Percentiles rank a stretch among this genome's conserved stretches.
phyloP scores from a whole-genome alignment of 306 rosid genomes.

The Castanospermum australe region DNA sequence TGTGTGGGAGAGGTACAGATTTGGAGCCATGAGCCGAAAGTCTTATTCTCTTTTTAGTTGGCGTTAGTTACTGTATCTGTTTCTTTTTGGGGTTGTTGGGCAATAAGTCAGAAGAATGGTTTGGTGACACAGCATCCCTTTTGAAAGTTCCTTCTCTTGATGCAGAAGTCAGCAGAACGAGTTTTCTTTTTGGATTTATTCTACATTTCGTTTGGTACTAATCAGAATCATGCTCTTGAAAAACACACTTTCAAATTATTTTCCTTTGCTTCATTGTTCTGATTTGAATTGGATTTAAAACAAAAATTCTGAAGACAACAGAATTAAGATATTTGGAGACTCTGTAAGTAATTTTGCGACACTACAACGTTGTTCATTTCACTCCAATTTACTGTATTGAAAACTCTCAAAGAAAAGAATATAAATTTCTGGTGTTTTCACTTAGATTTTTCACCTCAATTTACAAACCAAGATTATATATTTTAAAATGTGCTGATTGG shows the following conservation, averaged over 20 bases:
- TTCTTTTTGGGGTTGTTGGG: neutral
- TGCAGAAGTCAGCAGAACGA: too few relatives aligned
- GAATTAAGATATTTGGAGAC: neutral
- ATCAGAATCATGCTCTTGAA: neutral
- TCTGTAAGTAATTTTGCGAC: neutral
- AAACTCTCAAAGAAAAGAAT: neutral
- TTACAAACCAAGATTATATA: neutral
- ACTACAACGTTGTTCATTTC: neutral
- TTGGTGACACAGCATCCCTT: neutral
- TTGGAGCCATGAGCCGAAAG: neutral
- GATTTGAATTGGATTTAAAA: neutral
- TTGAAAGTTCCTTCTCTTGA: neutral
- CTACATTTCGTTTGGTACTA: slow-evolving; percentile 22
- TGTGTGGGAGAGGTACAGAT: neutral
- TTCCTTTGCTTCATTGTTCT: neutral
- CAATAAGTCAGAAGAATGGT: neutral
- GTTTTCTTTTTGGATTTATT: neutral
- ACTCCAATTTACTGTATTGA: neutral
- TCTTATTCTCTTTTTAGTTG: neutral
- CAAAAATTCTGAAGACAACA: too few relatives aligned
- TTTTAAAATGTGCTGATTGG: slow-evolving; percentile 1
- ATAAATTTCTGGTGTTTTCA: neutral
- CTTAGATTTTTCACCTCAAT: neutral
- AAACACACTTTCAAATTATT: neutral
- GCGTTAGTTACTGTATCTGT: neutral